Evolutionary conservation across 805 yeast species (phyloP).

Genomic region (Torulaspora maleeae): DNA sequence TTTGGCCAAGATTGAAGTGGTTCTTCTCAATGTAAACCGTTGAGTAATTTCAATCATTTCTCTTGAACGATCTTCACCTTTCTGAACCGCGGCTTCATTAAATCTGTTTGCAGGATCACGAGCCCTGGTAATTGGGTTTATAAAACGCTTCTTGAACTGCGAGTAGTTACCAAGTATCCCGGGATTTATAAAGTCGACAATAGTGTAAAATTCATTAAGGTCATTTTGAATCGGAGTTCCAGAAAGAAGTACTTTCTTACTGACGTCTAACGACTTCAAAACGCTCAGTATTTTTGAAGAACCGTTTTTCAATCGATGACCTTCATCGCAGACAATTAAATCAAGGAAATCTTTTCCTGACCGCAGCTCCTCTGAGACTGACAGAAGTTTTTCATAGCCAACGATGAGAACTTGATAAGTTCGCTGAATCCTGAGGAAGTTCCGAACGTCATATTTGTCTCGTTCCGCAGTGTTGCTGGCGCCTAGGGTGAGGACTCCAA

Average conservation of each 20-base stretch:
- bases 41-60: constrained; percentile 62
- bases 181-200: constrained; percentile 81
- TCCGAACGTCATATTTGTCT: constrained; percentile 53
- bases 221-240: constrained; percentile 97
- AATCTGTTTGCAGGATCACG: constrained; percentile 59
- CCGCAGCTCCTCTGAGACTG: constrained; percentile 47
- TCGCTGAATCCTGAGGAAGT: constrained; percentile 55
- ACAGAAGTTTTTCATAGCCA: constrained; percentile 79
- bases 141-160: constrained; percentile 54
- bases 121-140: constrained; percentile 66
- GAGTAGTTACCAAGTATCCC: constrained; percentile 65
- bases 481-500: constrained; percentile 62
- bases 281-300: constrained; percentile 67
- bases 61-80: constrained; percentile 60
- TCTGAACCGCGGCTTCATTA: constrained; percentile 43
- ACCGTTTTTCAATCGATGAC: constrained; percentile 79
- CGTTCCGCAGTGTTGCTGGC: constrained; percentile 45
- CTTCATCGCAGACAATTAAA: constrained; percentile 87
- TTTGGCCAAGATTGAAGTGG: constrained; percentile 50
- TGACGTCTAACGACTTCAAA: constrained; percentile 50
- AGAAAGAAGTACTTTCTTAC: constrained; percentile 59
- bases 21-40: constrained; percentile 67
- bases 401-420: constrained; percentile 79
- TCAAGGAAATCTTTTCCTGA: constrained; percentile 47
- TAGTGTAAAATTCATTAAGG: constrained; percentile 71